A percentile compares a stretch with the other conserved stretches of the same genome.
Conservation (phyloP, 805 yeast genomes). For the Helenozyma rhizophorensis region DNA sequence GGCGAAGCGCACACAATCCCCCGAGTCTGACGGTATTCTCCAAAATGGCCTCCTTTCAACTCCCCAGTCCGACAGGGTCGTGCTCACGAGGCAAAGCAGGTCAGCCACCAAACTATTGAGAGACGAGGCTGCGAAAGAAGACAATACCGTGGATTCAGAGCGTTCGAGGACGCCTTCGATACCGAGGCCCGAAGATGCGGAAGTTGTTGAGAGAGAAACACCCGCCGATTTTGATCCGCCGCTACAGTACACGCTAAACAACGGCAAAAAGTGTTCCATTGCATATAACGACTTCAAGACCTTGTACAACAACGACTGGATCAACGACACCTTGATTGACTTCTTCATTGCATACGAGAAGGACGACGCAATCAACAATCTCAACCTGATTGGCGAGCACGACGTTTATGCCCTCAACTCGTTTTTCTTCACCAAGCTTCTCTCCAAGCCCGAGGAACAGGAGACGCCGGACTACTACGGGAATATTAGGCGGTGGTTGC, state of each 20-base stretch:
- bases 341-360: constrained; percentile 67
- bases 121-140: background rate
- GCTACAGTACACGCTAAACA: constrained; percentile 49
- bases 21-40: constrained; percentile 8
- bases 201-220: constrained; percentile 16
- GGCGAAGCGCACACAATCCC: too few relatives aligned
- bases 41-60: constrained; percentile 9
- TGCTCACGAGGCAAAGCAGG: constrained; percentile 4
- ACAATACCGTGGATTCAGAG: too few relatives aligned
- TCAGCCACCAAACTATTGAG: constrained; percentile 3
- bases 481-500: constrained; percentile 75
- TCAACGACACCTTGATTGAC: constrained; percentile 84
- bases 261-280: constrained; percentile 52
- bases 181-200: too few relatives aligned
- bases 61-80: constrained; percentile 1
- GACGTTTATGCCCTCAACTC: constrained; percentile 68
- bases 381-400: constrained; percentile 21
- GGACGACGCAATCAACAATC: constrained; percentile 27
- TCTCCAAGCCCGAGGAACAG: constrained; percentile 22
- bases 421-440: constrained; percentile 71
- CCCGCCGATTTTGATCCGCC: constrained; percentile 43
- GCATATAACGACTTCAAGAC: constrained; percentile 73
- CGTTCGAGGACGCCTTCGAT: too few relatives aligned
- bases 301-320: constrained; percentile 76
- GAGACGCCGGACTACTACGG: constrained; percentile 43